These are phyloP conservation scores for Hyphodiscus sp. DNA, from an alignment of 2,329 filamentous ascomycete genomes.

Conservation along the genomic window DNA sequence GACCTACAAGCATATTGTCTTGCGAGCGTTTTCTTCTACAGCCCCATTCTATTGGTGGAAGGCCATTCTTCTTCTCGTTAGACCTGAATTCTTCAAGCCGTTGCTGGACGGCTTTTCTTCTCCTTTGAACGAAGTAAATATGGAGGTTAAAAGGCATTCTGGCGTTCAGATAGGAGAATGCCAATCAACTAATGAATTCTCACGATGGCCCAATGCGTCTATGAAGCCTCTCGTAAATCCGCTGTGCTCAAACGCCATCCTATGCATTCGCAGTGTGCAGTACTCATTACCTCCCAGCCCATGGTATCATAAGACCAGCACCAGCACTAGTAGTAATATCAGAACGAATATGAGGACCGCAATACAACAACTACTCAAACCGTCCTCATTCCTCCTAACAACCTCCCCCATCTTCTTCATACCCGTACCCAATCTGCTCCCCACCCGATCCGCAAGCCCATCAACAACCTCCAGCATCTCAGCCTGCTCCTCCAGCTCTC, in stretches of 20 bases:
- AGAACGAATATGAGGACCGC: slow-evolving; percentile 80
- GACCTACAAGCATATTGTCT: slow-evolving; percentile 8
- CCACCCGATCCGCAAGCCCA: slow-evolving; percentile 76
- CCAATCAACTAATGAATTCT: slow-evolving; percentile 13
- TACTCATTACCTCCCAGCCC: too few relatives aligned
- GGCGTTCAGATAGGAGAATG: slow-evolving; percentile 12
- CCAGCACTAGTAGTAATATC: slow-evolving; percentile 75
- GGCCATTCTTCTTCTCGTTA: neutral
- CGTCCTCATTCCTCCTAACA: slow-evolving; percentile 85
- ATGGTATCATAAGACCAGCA: slow-evolving; percentile 49
- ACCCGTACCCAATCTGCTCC: slow-evolving; percentile 76
- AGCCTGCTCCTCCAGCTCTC: slow-evolving; percentile 90
- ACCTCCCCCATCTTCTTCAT: slow-evolving; percentile 82
- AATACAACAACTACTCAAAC: slow-evolving; percentile 83
- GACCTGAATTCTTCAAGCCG: neutral
- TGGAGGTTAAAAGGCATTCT: slow-evolving; percentile 18
- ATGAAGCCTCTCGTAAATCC: neutral
- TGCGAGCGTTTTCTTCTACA: neutral
- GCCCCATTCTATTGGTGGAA: neutral
- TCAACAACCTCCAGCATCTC: slow-evolving; percentile 86
- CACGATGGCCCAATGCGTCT: slow-evolving; percentile 1
- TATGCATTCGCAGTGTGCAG: too few relatives aligned
- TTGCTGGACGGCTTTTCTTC: neutral
- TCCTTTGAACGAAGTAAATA: slow-evolving; percentile 16
- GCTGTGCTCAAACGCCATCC: neutral